Base-by-base conservation (phyloP, 2,329 filamentous ascomycete species). In the Emericellopsis cladophorae region DNA sequence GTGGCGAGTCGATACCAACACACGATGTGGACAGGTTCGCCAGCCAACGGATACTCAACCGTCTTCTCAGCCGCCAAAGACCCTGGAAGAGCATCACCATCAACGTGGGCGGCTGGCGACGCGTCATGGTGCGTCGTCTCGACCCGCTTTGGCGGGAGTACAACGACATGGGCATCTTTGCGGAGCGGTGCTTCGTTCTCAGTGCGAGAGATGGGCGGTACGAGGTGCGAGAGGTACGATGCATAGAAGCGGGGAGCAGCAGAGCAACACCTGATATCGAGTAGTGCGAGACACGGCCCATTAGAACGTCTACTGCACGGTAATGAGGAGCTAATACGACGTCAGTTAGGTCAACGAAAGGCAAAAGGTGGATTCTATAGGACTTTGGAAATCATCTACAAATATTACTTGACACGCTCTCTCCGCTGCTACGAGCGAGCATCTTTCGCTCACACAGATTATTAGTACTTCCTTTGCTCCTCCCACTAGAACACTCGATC, bases 101-200 rank as follows among this genome's bases (percentile, higher is more conserved):
- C 42, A 70, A 68, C 26, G 60, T 70, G 2, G 68, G 67, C 5
- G 67, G 66, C 7, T 70, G 67, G 67, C 58, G 58, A 36, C 59
- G 55, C 10, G 55, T 63, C 34, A 64, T 68, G 63, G 57, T 68
- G 7, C 57, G 67, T 15, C 55, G 67, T 16, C 49, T 67, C 36
- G 54, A 63, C 38, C 52, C 54, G 34, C 53, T 54, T 9, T 70
- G 67, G 67, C 56, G 56, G 44, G 47, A 51, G 35, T 54, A 55
- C 34, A 66, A 70, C 32, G 51, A 54, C 34, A 50, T 54, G 31
- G 67, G 67, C 2, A 50, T 68, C 2, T 70, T 58, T 45, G 67
- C 67, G 0, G 67, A 71, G 51, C 51, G 67, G 31, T 68, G 66
- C 44, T 70, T 71, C 40, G 55, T 67, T 8, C 45, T 68, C 22